Conservation (phyloP, 257 asterid genomes). For the Penstemon davidsonii region DNA sequence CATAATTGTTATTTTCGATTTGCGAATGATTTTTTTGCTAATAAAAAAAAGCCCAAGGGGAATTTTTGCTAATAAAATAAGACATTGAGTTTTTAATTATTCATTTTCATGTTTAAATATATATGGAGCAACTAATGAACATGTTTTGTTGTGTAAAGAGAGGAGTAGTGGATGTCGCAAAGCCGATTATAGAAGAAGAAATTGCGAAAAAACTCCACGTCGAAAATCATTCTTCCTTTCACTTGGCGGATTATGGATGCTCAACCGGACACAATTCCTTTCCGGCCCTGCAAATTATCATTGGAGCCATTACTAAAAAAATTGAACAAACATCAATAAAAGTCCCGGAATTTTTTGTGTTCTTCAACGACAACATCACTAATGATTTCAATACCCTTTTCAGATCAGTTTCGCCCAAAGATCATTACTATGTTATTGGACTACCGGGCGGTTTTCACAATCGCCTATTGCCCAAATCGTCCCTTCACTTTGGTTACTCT, state of each 20-base stretch:
- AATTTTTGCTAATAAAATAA: background rate
- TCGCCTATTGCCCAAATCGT: constrained; percentile 29
- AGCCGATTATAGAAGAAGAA: constrained; percentile 29
- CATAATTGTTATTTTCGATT: background rate
- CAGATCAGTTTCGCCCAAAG: constrained; percentile 26
- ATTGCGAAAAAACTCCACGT: constrained; percentile 11
- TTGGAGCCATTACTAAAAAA: constrained; percentile 23
- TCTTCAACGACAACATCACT: constrained; percentile 31
- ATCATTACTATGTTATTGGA: constrained; percentile 21
- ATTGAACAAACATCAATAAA: background rate
- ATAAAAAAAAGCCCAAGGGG: background rate
- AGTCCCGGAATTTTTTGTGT: constrained; percentile 16
- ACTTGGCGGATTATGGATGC: constrained; percentile 49
- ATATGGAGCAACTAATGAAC: background rate
- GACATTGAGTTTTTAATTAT: background rate
- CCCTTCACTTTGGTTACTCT: constrained; percentile 39
- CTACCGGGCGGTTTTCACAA: constrained; percentile 31
- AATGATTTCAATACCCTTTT: constrained; percentile 42
- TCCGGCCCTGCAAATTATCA: constrained; percentile 31
- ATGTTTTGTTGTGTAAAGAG: constrained; percentile 7
- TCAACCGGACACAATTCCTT: constrained; percentile 47
- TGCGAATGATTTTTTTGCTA: background rate
- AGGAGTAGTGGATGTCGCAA: constrained; percentile 23
- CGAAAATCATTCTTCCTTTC: background rate
- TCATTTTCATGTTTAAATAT: background rate